Base-by-base conservation (phyloP, 2,329 filamentous ascomycete genomes). In the Diplodia corticola region DNA sequence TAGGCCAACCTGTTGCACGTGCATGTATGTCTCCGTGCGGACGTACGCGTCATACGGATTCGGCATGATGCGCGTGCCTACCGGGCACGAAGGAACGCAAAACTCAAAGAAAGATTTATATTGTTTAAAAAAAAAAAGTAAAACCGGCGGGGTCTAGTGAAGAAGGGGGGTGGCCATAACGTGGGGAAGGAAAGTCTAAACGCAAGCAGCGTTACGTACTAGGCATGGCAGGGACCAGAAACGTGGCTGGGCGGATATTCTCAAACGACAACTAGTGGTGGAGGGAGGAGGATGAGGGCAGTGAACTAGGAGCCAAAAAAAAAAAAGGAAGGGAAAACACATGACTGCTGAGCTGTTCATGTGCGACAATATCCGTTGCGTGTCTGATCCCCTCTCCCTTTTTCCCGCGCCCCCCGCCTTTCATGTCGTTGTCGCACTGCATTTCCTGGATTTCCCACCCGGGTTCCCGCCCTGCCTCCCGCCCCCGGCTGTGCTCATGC, bases 341-440 rank as follows among this genome's bases (percentile, higher is more conserved):
- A 44, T 44, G 40, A 44, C 40, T 44, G 20, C 48, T 50, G 48
- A 26, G 48, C 22, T 50, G 48, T 50, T 50, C 48, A 50, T 50
- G 48, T 50, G 48, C 48, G 48, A 50, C 48, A 10, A n/a, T n/a
- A 6, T 13, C n/a, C 17, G 37, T 9, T 44, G 37, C 17, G 37
- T 44, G 17, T n/a, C 37, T 44, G n/a, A n/a, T n/a, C 17, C 37
- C 37, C 28, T 30, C n/a, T 7, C 5, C 9, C 26, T 51, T 12
- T 24, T 13, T 53, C 26, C 26, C 49, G 40, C 10, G 30, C 30
- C 40, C 40, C 37, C 40, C 40, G 40, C 40, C 40, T 44, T 37
- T n/a, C 20, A 17, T 48, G 37, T 33, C 28, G 15, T 60, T 48
- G 37, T 60, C 55, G 37, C 55, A 60, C 40, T 30, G 55, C 55